Conservation (phyloP, 139 green algal species). For the Micractinium conductrix region DNA sequence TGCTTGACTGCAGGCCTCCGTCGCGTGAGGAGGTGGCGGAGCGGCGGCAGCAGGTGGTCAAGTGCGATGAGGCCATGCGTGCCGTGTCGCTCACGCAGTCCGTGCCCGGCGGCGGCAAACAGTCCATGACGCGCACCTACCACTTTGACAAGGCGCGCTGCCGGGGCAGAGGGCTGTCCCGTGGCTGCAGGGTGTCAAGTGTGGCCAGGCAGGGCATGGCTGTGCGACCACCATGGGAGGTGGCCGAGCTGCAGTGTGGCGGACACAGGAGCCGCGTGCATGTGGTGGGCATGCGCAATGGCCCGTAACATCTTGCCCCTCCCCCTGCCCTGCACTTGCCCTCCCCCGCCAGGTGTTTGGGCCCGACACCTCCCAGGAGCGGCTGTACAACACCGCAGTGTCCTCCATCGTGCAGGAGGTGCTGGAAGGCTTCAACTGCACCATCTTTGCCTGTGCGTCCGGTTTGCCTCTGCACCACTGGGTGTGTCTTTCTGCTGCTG, state of each 20-base stretch:
- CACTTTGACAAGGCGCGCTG: conserved; percentile 91
- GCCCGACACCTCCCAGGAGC: conserved; percentile 80
- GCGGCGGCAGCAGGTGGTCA: conserved; percentile 77
- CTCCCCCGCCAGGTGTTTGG: conserved; percentile 81
- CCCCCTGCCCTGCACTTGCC: background rate
- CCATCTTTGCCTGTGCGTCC: conserved; percentile 87
- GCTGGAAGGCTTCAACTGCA: conserved; percentile 91
- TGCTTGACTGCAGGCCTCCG: conserved; percentile 64
- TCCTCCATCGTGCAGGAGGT: conserved; percentile 96
- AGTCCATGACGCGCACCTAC: conserved; percentile 82
- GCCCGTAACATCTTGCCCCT: background rate
- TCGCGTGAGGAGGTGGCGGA: conserved; percentile 79
- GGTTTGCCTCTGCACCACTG: too few relatives aligned
- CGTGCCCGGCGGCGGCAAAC: conserved; percentile 68
- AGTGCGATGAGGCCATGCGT: conserved; percentile 77
- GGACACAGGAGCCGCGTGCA: background rate
- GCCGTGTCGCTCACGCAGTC: conserved; percentile 88
- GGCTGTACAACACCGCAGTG: conserved; percentile 88
- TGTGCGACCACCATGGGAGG: too few relatives aligned
- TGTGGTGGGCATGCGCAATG: background rate
- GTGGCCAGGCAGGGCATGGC: too few relatives aligned
- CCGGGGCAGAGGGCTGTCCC: too few relatives aligned
- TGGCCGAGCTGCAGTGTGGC: background rate
- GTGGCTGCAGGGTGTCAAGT: too few relatives aligned
- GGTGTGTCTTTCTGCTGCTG: too few relatives aligned